phyloP scores from a whole-genome alignment of 208 protist genomes.

The Leishmania aethiopica region DNA sequence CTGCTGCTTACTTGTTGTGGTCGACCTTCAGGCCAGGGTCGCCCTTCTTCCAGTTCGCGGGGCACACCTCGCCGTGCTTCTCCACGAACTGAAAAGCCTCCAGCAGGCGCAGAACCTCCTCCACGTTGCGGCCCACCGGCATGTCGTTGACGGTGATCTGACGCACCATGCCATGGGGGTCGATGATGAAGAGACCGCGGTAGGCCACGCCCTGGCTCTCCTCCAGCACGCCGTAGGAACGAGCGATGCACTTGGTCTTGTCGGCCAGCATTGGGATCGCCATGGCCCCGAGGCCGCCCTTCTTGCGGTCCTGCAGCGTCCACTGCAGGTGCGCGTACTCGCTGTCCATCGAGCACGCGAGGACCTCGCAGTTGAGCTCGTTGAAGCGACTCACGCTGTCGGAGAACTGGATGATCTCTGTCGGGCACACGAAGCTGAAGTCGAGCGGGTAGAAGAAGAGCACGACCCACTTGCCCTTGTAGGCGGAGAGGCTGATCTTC shows the following conservation, averaged over 20 bases:
- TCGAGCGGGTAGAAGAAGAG: conserved; percentile 98
- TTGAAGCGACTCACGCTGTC: conserved; percentile 93
- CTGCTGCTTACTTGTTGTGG: no score
- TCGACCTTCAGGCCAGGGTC: no score
- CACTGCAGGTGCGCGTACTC: conserved; percentile 97
- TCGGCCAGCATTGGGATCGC: conserved; percentile 97
- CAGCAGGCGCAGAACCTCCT: conserved; percentile 96
- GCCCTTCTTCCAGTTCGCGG: no score
- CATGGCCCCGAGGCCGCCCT: conserved; percentile 97
- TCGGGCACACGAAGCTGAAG: conserved; percentile 98
- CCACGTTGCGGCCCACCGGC: conserved; percentile 94
- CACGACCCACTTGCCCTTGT: conserved; percentile 95
- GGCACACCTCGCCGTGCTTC: conserved; percentile 93
- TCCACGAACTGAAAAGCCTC: conserved; percentile 96
- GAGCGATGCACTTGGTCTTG: conserved; percentile 92
- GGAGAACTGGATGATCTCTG: conserved; percentile 96
- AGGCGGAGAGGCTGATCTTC: conserved; percentile 87
- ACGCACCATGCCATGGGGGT: conserved; percentile 89
- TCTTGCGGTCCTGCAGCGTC: conserved; percentile 93
- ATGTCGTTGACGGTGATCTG: conserved; percentile 96
- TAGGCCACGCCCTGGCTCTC: conserved; percentile 89
- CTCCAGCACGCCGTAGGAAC: conserved; percentile 93
- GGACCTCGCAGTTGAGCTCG: conserved; percentile 87
- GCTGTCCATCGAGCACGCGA: conserved; percentile 94
- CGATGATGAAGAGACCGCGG: conserved; percentile 97